Percentiles rank a stretch among this genome's conserved stretches.
These are phyloP conservation scores for Pulveroboletus sp. DNA, from an alignment of 768 basidiomycete genomes.

Conservation along the genomic window DNA sequence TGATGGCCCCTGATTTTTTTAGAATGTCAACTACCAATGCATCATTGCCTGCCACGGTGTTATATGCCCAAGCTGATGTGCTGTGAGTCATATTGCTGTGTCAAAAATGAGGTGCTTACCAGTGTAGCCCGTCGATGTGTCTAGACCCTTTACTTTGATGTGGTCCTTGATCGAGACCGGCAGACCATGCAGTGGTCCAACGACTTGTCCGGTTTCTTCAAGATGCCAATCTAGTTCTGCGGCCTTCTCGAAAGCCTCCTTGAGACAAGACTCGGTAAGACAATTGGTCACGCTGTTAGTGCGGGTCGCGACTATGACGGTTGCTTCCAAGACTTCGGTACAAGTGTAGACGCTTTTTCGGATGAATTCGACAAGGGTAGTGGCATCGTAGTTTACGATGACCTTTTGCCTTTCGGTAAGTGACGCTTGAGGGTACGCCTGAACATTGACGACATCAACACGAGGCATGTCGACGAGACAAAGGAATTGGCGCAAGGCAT, in stretches of 20 bases:
- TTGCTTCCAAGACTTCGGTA: constrained; percentile 25
- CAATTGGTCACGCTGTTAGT: constrained; percentile 45
- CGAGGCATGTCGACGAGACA: neutral
- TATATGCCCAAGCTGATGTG: constrained; percentile 38
- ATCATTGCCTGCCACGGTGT: constrained; percentile 36
- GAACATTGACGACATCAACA: constrained; percentile 16
- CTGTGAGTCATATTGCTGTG: constrained; percentile 9
- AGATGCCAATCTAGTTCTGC: constrained; percentile 48
- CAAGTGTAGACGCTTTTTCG: constrained; percentile 22
- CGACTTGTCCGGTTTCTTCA: constrained; percentile 41
- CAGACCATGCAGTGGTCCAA: constrained; percentile 45
- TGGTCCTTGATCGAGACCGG: constrained; percentile 49
- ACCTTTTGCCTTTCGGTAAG: constrained; percentile 26
- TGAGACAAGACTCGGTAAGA: constrained; percentile 57
- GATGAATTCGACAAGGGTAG: constrained; percentile 21
- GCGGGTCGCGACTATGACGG: constrained; percentile 25
- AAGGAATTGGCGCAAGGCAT: constrained; percentile 11
- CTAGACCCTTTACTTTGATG: constrained; percentile 42
- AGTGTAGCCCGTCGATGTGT: constrained; percentile 36
- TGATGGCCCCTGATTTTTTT: constrained; percentile 42
- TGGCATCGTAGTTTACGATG: constrained; percentile 32
- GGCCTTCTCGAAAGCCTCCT: constrained; percentile 47
- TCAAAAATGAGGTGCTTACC: constrained; percentile 9
- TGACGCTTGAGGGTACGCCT: constrained; percentile 24
- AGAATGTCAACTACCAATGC: constrained; percentile 45